Evolutionary conservation across 768 basidiomycete species (phyloP).

Genomic region (Boletus vinaceobasis): DNA sequence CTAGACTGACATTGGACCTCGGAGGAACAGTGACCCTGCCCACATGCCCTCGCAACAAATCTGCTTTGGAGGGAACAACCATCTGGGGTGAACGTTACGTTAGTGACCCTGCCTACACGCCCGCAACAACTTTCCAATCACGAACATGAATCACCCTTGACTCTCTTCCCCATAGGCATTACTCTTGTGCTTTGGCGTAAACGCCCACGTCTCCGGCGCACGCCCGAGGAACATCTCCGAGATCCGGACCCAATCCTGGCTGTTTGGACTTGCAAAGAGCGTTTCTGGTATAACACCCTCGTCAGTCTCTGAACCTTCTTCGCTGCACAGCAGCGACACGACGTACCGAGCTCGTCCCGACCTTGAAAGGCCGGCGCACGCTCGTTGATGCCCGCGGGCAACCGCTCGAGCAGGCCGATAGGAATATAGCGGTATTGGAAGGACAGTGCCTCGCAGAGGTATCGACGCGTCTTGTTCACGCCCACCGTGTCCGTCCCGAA

Average conservation of each 20-base stretch:
- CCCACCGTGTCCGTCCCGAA: constrained; percentile 88
- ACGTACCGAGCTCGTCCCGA: constrained; percentile 80
- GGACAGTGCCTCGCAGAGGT: constrained; percentile 91
- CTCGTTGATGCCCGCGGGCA: constrained; percentile 85
- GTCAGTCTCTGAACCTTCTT: neutral
- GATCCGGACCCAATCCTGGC: constrained; percentile 88
- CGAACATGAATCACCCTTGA: constrained; percentile 44
- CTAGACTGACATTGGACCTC: neutral
- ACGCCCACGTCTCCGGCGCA: constrained; percentile 76
- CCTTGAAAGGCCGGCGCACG: constrained; percentile 86
- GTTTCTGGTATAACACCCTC: constrained; percentile 56
- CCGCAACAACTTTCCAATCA: neutral
- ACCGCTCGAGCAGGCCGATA: constrained; percentile 80
- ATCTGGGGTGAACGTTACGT: neutral
- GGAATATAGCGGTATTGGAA: constrained; percentile 97
- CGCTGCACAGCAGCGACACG: neutral
- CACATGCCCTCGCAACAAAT: neutral
- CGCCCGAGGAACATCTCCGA: constrained; percentile 95
- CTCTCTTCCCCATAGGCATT: constrained; percentile 68
- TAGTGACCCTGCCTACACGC: neutral
- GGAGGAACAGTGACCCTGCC: neutral
- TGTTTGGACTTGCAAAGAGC: constrained; percentile 72
- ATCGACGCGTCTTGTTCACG: constrained; percentile 86
- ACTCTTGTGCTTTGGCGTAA: constrained; percentile 93
- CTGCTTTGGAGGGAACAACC: neutral